These are phyloP conservation scores for Ophiostoma sp. DNA, from an alignment of 2,329 filamentous ascomycete genomes.

Conservation along the genomic window DNA sequence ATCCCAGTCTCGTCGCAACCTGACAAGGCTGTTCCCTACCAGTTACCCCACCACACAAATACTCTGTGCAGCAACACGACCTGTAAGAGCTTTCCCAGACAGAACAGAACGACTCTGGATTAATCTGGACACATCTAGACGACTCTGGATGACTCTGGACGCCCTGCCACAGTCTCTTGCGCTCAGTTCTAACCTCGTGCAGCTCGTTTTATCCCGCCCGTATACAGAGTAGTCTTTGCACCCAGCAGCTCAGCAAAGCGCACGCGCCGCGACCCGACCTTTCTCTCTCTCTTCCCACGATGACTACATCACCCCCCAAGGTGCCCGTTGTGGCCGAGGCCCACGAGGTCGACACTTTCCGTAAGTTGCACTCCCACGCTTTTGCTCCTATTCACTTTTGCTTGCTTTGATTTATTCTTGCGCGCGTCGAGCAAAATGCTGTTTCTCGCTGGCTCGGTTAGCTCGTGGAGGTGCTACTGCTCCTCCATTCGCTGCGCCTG, in stretches of 20 bases:
- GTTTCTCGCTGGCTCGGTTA: background rate
- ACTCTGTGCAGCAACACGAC: background rate
- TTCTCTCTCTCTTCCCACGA: conserved; percentile 30
- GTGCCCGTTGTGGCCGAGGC: conserved; percentile 65
- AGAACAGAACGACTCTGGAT: background rate
- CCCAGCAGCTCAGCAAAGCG: conserved; percentile 17
- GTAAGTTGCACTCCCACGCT: conserved; percentile 40
- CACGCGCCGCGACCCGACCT: conserved; percentile 14
- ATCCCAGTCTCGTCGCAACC: background rate
- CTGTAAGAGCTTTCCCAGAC: background rate
- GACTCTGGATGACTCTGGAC: background rate
- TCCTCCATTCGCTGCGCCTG: background rate
- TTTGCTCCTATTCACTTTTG: background rate
- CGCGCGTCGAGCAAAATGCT: background rate
- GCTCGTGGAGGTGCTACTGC: background rate
- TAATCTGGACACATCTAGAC: background rate
- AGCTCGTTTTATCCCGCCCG: background rate
- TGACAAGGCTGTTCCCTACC: conserved; percentile 19
- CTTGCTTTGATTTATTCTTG: conserved; percentile 16
- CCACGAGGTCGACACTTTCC: conserved; percentile 69
- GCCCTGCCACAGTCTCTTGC: background rate
- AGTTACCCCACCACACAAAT: conserved; percentile 21
- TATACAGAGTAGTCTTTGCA: background rate
- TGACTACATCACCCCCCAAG: conserved; percentile 42
- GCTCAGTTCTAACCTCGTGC: background rate